Evolutionary conservation across 2,329 filamentous ascomycete species (phyloP), one percentile per base, ranked within the genome.

Genomic region (Fusarium fracticaudum): DNA sequence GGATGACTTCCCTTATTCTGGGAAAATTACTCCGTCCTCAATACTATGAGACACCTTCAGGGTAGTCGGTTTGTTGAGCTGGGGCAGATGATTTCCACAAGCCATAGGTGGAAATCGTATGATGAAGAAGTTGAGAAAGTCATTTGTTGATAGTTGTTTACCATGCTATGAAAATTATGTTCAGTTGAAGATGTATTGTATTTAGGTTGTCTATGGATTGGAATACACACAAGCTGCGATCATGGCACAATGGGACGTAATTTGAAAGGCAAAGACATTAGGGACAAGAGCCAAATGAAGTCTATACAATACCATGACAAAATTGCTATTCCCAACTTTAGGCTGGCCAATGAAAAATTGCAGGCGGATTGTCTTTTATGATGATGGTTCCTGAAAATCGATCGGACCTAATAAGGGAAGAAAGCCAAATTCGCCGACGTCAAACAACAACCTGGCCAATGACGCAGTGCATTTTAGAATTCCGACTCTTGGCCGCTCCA

Each of bases 391-490:
- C 60, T 68, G 61, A 64, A 64, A 58, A 64, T 71, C 60, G 60
- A 64, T 71, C 53, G 58, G 63, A 47, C 60, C 53, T 33, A 50
- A 47, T 29, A 48, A 29, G 26, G 26, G 45, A 38, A 54, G 24
- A 38, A 50, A 43, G 33, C 62, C 57, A 58, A 62, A 64, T 45
- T 45, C 51, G 55, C 69, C 65, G 43, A 67, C 44, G 58, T 69
- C 60, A 69, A 67, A 22, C 12, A 64, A 54, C 41, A 64, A 63
- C 43, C 45, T 44, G 47, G 61, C 76, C 76, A 77, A 78, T 78
- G 74, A 78, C 72, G 72, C 75, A 76, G 65, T 67, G 48, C 55
- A 47, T 65, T 76, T 64, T 50, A 20, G 57, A 63, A 75, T 61
- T 70, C 60, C 55, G 66, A 62, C 38, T 74, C 69, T 67, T 73